Base-by-base conservation (phyloP, 2,329 filamentous ascomycete genomes). In the Colletotrichum cuscutae region DNA sequence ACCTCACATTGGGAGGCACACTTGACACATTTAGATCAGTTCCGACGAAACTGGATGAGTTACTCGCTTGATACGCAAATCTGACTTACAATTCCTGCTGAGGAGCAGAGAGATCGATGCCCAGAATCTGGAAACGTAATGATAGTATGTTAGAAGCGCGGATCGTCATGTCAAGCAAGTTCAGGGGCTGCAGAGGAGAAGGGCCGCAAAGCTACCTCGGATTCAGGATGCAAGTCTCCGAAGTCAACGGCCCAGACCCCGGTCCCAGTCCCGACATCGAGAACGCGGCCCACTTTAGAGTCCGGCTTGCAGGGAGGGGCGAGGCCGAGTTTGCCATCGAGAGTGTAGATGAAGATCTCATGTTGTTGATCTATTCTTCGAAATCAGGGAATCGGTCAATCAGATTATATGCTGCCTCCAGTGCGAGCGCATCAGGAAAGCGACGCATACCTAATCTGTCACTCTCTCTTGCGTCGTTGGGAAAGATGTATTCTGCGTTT, bases 161-260 rank as follows among this genome's bases (percentile, higher is more conserved):
- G 8, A 19, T n/a, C 15, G 7, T n/a, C 19, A 4, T 2, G 42
- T n/a, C 7, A 8, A 9, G 19, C 19, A n/a, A n/a, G 42, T 11
- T n/a, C 19, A 22, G 42, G 8, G 19, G 19, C 2, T 42, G 0
- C 19, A n/a, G n/a, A 3, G 15, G 19, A n/a, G 42, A n/a, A 49
- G 7, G 42, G 42, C 19, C 3, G 19, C 32, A 35, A 49, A 53
- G 58, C 54, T 65, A 76, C 80, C 72, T 80, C 65, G 13, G 81
- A 73, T 12, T 80, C 75, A 1, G 81, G 80, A 24, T 81, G 77
- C 8, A 76, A 66, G 32, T 80, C 78, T 3, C 70, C 77, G 42
- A 78, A 78, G 11, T 78, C 76, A 19, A 77, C 75, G 5, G 77
- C 68, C 76, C 77, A 78, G 9, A 72, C 64, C 1, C 77, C 78